phyloP scores from a whole-genome alignment of 2,329 filamentous ascomycete species.

The Colletotrichum sojae region DNA sequence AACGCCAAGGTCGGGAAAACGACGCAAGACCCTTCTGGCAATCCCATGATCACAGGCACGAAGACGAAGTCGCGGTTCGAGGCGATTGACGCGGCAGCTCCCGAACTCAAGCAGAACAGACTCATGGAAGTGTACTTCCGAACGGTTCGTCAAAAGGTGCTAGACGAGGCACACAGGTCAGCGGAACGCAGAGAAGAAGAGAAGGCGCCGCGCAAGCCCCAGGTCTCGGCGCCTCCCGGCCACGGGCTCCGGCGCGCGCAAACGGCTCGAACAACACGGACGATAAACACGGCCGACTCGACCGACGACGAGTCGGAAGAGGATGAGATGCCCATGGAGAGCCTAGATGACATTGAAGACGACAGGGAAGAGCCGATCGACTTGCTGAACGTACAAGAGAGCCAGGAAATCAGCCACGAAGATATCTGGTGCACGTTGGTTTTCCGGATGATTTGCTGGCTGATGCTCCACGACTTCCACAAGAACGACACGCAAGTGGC shows the following conservation, averaged over 20 bases:
- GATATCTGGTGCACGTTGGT: conserved; percentile 69
- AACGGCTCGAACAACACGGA: conserved; percentile 15
- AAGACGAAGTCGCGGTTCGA: conserved; percentile 52
- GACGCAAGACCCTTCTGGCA: neutral
- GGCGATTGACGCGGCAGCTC: conserved; percentile 61
- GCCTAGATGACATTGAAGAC: conserved; percentile 13
- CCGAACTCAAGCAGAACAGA: conserved; percentile 63
- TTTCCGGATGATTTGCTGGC: conserved; percentile 72
- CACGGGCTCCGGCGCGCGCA: neutral
- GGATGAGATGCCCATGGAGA: neutral
- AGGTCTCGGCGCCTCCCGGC: conserved; percentile 5
- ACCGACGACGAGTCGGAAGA: neutral
- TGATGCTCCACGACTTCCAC: conserved; percentile 70
- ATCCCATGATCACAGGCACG: conserved; percentile 25
- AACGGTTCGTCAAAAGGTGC: conserved; percentile 57
- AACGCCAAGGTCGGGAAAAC: conserved; percentile 50
- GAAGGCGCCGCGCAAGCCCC: neutral
- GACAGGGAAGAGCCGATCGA: conserved; percentile 4
- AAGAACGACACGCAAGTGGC: conserved; percentile 65
- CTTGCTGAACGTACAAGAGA: neutral
- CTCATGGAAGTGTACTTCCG: conserved; percentile 69
- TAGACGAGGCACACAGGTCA: conserved; percentile 50
- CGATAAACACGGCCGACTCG: conserved; percentile 5
- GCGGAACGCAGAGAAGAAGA: conserved; percentile 44
- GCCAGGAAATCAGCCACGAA: conserved; percentile 46